Conservation (phyloP, 176 grass and related monocot genomes). For the Carex scoparia region DNA sequence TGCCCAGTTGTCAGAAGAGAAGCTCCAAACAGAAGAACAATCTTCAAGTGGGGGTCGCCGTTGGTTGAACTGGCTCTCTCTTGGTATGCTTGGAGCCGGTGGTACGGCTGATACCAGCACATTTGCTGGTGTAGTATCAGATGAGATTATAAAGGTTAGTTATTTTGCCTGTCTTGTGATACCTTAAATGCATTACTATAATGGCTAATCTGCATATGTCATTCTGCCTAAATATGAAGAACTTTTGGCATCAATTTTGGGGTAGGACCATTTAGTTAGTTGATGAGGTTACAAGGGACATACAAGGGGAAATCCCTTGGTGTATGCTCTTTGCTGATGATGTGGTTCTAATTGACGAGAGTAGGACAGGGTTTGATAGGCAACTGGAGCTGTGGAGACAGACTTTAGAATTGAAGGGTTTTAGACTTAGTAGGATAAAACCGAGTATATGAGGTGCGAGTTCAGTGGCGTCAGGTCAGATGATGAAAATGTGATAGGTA, state of each 20-base stretch:
- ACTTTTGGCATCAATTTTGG: constrained; percentile 12
- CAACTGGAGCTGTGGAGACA: no score
- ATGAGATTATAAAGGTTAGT: constrained; percentile 94
- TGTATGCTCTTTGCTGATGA: no score
- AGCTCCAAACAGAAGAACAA: constrained; percentile 50
- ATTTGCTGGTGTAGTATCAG: constrained; percentile 92
- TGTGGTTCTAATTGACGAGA: no score
- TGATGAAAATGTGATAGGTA: no score
- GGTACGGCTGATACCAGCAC: constrained; percentile 78
- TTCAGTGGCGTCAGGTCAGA: no score
- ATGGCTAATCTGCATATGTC: not conserved
- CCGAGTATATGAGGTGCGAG: no score
- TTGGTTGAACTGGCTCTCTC: constrained; percentile 98
- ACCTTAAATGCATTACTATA: not conserved
- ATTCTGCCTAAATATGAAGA: not conserved
- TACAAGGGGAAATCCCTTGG: no score
- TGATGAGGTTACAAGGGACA: not conserved
- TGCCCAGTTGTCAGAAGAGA: constrained; percentile 35
- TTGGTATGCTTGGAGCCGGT: constrained; percentile 97
- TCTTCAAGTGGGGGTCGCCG: constrained; percentile 42
- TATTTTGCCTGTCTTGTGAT: constrained; percentile 8
- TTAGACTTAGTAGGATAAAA: no score
- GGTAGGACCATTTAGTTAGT: not conserved
- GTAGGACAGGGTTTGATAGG: no score
- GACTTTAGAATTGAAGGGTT: no score